Evolutionary conservation across 2,329 filamentous ascomycete species (phyloP), one percentile per base, ranked within the genome.

Genomic region (Aspergillus thermomutatus): DNA sequence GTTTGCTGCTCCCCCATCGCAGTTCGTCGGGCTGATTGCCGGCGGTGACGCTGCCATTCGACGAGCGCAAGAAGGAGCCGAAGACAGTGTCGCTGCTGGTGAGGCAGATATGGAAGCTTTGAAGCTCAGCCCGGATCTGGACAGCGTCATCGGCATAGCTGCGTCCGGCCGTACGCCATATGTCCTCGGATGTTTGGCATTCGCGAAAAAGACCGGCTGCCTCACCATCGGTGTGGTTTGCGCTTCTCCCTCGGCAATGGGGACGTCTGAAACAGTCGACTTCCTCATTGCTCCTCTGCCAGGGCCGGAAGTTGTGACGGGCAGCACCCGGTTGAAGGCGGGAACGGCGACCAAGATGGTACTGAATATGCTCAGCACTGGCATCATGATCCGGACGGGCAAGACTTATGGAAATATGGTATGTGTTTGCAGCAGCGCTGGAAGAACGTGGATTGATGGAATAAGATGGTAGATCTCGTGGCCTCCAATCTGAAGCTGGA

Each of bases 321-420:
- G 77, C 2, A 80, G 77, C 59, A 80, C 77, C 1, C 66, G 77
- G 28, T 67, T 79, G 56, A 79, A 79, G 60, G 76, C 77, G 1
- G 77, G 77, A 17, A 79, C 75, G 0, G 76, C 74, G 1, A 79
- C 77, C 0, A 80, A 80, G 60, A 58, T 79, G 55, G 74, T 77
- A 1, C 60, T 77, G 47, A 77, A 79, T 55, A 79, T 78, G 75
- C 60, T 79, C 2, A 78, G 75, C 46, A 77, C 76, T 1, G 75
- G 77, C 1, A 66, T 72, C 8, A 77, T 77, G 72, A 72, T 79
- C 34, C 68, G 65, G 28, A 64, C 67, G 9, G 76, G 76, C 4
- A 79, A 77, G 59, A 78, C 75, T 0, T 78, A 73, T 54, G 74
- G 73, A 9, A 77, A 77, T 51, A 64, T 77, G 71, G 75, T 75